Evolutionary conservation across 441 rosid genomes (phyloP).

Genomic region (Gossypium gossypioides): DNA sequence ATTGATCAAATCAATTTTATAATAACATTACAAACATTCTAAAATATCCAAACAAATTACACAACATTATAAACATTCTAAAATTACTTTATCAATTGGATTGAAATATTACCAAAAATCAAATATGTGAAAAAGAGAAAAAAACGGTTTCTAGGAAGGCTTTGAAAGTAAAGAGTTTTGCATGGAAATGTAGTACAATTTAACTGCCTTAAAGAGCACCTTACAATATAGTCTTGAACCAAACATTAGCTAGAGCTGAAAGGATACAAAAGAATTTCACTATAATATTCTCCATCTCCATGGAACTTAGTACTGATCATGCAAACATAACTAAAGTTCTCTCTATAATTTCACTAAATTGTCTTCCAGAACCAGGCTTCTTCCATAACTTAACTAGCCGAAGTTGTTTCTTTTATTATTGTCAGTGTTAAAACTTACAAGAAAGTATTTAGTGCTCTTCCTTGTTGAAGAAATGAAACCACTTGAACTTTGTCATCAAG

Average conservation of each 20-base stretch:
- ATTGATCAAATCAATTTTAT: background rate
- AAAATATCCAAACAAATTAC: background rate
- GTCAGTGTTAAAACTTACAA: slow-evolving; percentile 13
- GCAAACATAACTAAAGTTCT: slow-evolving; percentile 15
- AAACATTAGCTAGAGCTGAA: slow-evolving; percentile 13
- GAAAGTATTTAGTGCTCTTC: slow-evolving; percentile 10
- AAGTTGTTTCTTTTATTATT: slow-evolving; percentile 22
- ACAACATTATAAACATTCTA: background rate
- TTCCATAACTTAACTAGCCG: slow-evolving; percentile 26
- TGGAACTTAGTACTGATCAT: slow-evolving; percentile 14
- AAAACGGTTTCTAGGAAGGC: background rate
- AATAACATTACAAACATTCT: background rate
- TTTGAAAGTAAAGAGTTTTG: background rate
- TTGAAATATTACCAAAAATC: background rate
- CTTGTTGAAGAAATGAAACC: slow-evolving; percentile 20
- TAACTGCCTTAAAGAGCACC: background rate
- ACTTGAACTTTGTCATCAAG: slow-evolving; percentile 23
- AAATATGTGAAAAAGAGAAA: background rate
- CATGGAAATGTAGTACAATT: background rate
- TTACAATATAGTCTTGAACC: background rate
- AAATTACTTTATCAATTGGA: background rate
- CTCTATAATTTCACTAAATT: slow-evolving; percentile 13
- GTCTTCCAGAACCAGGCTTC: slow-evolving; percentile 17
- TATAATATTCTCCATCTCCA: background rate
- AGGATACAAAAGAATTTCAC: slow-evolving; percentile 27